Evolutionary conservation across 148 eudicot species (phyloP).

Genomic region (Vaccinium macrocarpon): DNA sequence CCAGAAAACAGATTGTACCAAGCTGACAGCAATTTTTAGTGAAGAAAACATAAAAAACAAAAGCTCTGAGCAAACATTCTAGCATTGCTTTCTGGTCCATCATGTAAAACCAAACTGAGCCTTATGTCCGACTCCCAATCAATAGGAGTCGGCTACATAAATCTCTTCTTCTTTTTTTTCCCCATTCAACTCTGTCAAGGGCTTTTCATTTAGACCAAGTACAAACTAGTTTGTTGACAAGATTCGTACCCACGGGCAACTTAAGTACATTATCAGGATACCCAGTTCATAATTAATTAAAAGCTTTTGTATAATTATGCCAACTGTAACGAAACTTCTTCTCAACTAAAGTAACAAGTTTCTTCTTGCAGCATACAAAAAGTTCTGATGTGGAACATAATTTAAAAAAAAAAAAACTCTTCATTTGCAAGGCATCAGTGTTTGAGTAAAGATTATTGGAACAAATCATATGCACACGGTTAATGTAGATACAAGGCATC

Average conservation of each 20-base stretch:
- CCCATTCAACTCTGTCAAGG: no score
- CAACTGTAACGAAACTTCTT: not conserved
- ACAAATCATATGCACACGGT: not conserved
- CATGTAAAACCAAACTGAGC: not conserved
- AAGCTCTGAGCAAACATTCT: not conserved
- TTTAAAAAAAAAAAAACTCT: not conserved
- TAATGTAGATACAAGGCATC: not conserved
- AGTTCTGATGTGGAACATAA: not conserved
- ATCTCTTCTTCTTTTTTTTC: no score
- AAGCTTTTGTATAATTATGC: not conserved
- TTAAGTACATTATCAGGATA: not conserved
- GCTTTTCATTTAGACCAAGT: not conserved
- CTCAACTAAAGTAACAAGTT: not conserved
- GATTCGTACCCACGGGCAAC: not conserved
- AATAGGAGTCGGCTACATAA: no score
- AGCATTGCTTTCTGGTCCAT: not conserved
- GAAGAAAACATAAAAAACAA: not conserved
- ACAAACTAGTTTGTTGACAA: not conserved
- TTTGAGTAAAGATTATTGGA: not conserved
- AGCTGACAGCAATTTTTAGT: not conserved
- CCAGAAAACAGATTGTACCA: not conserved
- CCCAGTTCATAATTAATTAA: not conserved
- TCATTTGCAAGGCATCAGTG: conserved; percentile 2
- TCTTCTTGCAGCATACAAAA: conserved; percentile 1
- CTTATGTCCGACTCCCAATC: no score